Percentiles rank a stretch among this genome's conserved stretches.
phyloP scores from a whole-genome alignment of 2,329 filamentous ascomycete genomes.

The Pseudogymnoascus sp. region DNA sequence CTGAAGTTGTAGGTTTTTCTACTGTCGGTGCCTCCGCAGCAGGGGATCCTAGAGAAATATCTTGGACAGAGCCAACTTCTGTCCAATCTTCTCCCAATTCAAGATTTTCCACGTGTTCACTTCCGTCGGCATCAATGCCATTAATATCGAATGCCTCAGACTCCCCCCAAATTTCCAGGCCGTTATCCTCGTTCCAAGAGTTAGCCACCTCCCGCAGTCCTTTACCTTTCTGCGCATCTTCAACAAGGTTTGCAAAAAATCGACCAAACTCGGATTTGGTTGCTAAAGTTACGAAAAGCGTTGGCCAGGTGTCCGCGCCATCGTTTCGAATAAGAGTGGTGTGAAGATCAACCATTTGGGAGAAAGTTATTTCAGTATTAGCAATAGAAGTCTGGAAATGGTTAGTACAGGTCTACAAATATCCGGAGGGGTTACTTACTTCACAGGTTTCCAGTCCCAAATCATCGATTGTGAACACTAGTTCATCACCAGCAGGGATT shows the following conservation, averaged over 20 bases:
- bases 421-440: conserved; percentile 33
- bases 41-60: not conserved
- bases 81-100: conserved; percentile 2
- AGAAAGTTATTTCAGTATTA: conserved; percentile 40
- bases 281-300: conserved; percentile 49
- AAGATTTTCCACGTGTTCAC: conserved; percentile 18
- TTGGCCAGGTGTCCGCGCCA: conserved; percentile 40
- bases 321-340: conserved; percentile 46
- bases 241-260: conserved; percentile 42
- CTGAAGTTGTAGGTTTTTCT: conserved; percentile 1
- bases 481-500: conserved; percentile 46
- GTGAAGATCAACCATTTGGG: conserved; percentile 51
- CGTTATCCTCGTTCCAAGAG: conserved; percentile 17
- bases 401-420: conserved; percentile 19
- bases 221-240: conserved; percentile 46
- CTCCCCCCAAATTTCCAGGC: conserved; percentile 5
- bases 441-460: conserved; percentile 49
- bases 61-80: conserved; percentile 3
- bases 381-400: conserved; percentile 38
- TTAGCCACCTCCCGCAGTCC: conserved; percentile 30
- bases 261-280: conserved; percentile 44
- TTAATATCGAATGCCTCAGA: not conserved
- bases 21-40: not conserved
- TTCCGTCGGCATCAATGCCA: conserved; percentile 13
- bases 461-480: conserved; percentile 45